Evolutionary conservation across 2,329 filamentous ascomycete species (phyloP), one percentile per base, ranked within the genome.

Genomic region (Phoma sp.): DNA sequence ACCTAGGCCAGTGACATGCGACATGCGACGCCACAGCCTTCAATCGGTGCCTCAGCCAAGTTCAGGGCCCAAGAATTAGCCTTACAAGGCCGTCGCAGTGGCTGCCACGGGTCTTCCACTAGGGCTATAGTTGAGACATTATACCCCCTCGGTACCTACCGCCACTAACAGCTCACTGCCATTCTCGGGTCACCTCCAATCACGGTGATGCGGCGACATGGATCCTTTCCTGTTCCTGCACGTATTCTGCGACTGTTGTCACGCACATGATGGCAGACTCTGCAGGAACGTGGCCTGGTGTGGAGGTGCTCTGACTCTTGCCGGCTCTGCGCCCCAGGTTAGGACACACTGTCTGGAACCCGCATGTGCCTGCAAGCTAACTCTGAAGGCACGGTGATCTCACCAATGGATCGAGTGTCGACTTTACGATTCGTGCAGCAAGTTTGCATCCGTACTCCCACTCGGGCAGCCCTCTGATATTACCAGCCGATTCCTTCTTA

Each of bases 211-310:
- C 48, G 55, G 54, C 44, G 41, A 50, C 52, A 59, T 53, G 55
- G 58, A 48, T 52, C 50, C 21, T 52, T 49, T 46, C 54, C 39
- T 51, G 36, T 44, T 40, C 38, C 53, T 53, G 53, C 49, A 60
- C 36, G 57, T 52, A 55, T 49, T 48, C 64, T 62, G 64, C 57
- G 60, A 61, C 62, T 56, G 43, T 54, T 50, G 62, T 67, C 63
- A 62, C 65, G 64, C 58, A 55, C 51, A 51, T 48, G 57, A 57
- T 45, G 60, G 36, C 48, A 39, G 57, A 60, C 63, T 33, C 60
- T 67, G 65, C 63, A 66, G 61, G 57, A 55, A 65, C 58, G 43
- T 51, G 51, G 51, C 43, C 44, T 51, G 35, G 49, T 55, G 53
- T 51, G 37, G 43, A 53, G 41, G 25, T 35, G 49, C 47, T 53